These are phyloP conservation scores for Nothophoma quercina DNA, from an alignment of 2,329 filamentous ascomycete species.

Conservation along the genomic window DNA sequence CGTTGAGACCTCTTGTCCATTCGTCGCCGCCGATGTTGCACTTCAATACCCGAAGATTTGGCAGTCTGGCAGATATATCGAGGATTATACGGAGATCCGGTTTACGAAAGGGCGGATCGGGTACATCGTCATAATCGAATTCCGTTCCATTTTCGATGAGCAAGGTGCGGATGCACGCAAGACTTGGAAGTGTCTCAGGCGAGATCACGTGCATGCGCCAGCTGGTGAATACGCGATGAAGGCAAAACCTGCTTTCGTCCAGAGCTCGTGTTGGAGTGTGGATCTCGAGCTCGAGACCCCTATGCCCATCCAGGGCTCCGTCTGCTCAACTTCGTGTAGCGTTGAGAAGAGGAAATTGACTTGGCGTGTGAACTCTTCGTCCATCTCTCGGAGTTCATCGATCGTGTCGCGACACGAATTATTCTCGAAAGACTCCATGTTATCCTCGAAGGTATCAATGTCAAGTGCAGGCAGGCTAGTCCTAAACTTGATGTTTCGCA, in stretches of 20 bases:
- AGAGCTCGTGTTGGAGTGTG: constrained; percentile 6
- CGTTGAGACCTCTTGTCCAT: background rate
- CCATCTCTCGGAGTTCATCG: constrained; percentile 16
- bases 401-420: constrained; percentile 15
- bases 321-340: constrained; percentile 2
- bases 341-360: constrained; percentile 17
- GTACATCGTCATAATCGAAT: constrained; percentile 1
- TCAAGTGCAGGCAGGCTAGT: constrained; percentile 7
- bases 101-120: constrained; percentile 8
- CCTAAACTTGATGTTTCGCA: constrained; percentile 15
- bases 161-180: constrained; percentile 19
- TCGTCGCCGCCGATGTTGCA: constrained; percentile 14
- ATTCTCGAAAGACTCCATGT: background rate
- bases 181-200: constrained; percentile 19
- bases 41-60: constrained; percentile 10
- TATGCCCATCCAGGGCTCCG: background rate
- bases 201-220: constrained; percentile 25
- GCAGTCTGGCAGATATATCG: constrained; percentile 15
- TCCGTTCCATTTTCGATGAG: background rate
- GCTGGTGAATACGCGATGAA: constrained; percentile 7
- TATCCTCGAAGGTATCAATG: background rate
- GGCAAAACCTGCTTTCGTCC: constrained; percentile 1
- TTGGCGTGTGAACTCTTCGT: constrained; percentile 21
- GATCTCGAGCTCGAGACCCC: constrained; percentile 16
- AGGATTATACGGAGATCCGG: constrained; percentile 25